Evolutionary conservation across 805 yeast species (phyloP).

Genomic region (Kazachstania kunashirensis): DNA sequence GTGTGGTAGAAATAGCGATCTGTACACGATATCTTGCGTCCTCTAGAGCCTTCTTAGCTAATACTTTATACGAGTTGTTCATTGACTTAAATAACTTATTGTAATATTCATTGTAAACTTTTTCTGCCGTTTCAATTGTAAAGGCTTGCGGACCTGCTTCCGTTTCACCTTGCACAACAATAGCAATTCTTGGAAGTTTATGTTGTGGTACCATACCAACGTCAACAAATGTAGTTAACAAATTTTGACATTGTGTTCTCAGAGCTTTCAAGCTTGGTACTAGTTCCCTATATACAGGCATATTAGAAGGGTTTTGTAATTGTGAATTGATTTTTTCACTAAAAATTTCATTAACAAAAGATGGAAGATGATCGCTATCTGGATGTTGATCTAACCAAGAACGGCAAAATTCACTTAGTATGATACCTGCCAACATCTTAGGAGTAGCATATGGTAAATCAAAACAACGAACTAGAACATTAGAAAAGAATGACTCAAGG

Average conservation of each 20-base stretch:
- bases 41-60: conserved; percentile 62
- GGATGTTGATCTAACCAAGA: conserved; percentile 14
- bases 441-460: conserved; percentile 71
- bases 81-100: conserved; percentile 54
- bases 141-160: conserved; percentile 95
- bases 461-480: conserved; percentile 34
- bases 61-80: conserved; percentile 59
- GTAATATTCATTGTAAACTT: conserved; percentile 53
- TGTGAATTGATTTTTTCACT: conserved; percentile 33
- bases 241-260: conserved; percentile 77
- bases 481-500: conserved; percentile 33
- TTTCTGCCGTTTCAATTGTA: conserved; percentile 66
- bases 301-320: conserved; percentile 26
- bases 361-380: conserved; percentile 14
- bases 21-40: conserved; percentile 65
- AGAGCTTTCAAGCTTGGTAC: conserved; percentile 79
- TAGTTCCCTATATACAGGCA: conserved; percentile 60
- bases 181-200: conserved; percentile 73
- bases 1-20: conserved; percentile 61
- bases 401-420: conserved; percentile 59
- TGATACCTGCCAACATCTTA: conserved; percentile 55
- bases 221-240: conserved; percentile 68
- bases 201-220: conserved; percentile 62
- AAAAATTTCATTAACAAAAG: conserved; percentile 24
- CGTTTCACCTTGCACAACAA: conserved; percentile 85